Base-by-base conservation (phyloP, 768 basidiomycete genomes). In the Tubosaeta sp. region DNA sequence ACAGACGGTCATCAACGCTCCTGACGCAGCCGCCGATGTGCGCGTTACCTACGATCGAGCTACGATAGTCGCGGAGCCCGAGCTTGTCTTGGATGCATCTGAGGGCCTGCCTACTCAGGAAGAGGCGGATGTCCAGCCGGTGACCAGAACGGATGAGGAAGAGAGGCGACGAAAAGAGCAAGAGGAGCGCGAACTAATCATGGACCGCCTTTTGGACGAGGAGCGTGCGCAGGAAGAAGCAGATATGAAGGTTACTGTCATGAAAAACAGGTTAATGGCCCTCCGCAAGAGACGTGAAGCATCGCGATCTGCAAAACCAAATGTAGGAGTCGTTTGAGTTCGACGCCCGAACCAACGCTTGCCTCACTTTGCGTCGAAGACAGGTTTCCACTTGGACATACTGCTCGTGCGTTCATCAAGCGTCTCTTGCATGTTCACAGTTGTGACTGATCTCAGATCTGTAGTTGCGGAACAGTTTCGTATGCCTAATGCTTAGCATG, bases 151-250 rank as follows among this genome's bases (percentile, higher is more conserved):
- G 34, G 58, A 53, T 4, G 76, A 76, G 44, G 73, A 75, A 47
- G 64, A 66, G 47, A 74, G 79, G 60, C 70, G 68, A 59, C 67
- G 71, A 58, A 85, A 76, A 66, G 83, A 84, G 59, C 74, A 74
- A 62, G 88, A 91, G 22, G 90, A 92, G 49, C 76, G 81, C 45
- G 89, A 92, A 59, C 69, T 91, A 53, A 91, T 92, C 41, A 88
- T 92, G 85, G 90, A 91, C 68, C 78, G 91, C 50, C 68, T 92
- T 43, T 53, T 91, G 65, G 90, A 91, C 29, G 91, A 93, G 71
- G 90, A 93, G 66, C 78, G 83, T 50, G 85, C 84, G 31, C 91
- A 93, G 72, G 91, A 93, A 64, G 90, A 92, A 64, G 91, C 89
- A 6, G 91, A 93, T 64, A 82, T 83, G 72, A 82, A 81, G 48